A percentile compares a stretch with the other conserved stretches of the same genome.
Evolutionary conservation across 192 early-diverging fungal species (phyloP).

Genomic region (Backusella macrospora): DNA sequence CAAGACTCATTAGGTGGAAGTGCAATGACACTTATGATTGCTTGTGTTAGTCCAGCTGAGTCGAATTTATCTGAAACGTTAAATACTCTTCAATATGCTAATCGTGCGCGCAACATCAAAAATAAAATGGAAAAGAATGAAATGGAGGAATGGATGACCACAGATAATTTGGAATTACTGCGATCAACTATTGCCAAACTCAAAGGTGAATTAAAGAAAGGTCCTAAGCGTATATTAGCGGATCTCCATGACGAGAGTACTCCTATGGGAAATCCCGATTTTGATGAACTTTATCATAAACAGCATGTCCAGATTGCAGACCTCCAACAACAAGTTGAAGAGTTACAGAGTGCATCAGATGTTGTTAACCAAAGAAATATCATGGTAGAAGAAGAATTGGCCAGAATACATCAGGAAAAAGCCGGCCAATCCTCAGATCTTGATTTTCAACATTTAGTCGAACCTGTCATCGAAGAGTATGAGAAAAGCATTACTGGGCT

Average conservation of each 20-base stretch:
- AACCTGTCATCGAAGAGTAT: conserved; percentile 75
- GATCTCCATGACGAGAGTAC: conserved; percentile 12
- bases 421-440: conserved; percentile 30
- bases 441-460: conserved; percentile 57
- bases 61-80: conserved; percentile 87
- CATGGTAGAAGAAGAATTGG: conserved; percentile 28
- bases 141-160: conserved; percentile 62
- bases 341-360: conserved; percentile 3
- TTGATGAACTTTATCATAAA: conserved; percentile 27
- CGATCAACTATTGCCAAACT: conserved; percentile 66
- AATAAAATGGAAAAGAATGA: conserved; percentile 84
- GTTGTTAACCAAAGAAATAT: conserved; percentile 24
- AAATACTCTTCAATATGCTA: conserved; percentile 96
- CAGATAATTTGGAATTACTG: conserved; percentile 69
- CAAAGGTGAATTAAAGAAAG: conserved; percentile 56
- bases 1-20: conserved; percentile 97
- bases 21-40: conserved; percentile 93
- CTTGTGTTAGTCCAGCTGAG: conserved; percentile 90
- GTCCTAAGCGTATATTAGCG: conserved; percentile 12
- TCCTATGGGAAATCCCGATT: conserved; percentile 20
- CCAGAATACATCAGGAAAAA: not conserved
- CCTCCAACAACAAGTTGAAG: conserved; percentile 28
- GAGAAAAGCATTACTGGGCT: conserved; percentile 64
- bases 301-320: conserved; percentile 29
- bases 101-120: conserved; percentile 93